Percentiles rank a stretch among this genome's conserved stretches.
phyloP scores from a whole-genome alignment of 257 asterid species.

The Solanum bulbocastanum region DNA sequence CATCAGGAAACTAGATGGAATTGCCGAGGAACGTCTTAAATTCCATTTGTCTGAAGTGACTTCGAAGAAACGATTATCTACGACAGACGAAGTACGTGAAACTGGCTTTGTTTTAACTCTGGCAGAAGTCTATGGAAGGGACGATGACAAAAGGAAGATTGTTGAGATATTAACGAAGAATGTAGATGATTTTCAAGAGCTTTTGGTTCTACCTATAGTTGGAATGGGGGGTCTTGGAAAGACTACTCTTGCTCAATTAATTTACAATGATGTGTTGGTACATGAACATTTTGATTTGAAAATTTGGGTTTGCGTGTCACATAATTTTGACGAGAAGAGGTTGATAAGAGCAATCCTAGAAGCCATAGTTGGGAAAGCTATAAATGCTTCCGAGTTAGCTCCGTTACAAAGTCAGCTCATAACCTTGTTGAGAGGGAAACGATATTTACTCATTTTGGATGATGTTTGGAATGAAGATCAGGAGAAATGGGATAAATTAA shows the following conservation, averaged over 20 bases:
- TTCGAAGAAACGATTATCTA: not conserved
- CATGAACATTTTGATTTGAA: conserved; percentile 3
- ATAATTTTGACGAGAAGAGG: conserved; percentile 2
- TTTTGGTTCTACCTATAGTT: conserved; percentile 10
- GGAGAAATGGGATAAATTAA: conserved; percentile 13
- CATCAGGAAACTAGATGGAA: not conserved
- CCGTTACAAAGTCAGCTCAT: conserved; percentile 7
- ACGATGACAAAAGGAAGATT: conserved; percentile 11
- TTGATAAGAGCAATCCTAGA: conserved; percentile 2
- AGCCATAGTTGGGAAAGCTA: not conserved
- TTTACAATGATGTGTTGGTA: conserved; percentile 1
- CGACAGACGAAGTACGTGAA: conserved; percentile 6
- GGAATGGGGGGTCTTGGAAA: conserved; percentile 21
- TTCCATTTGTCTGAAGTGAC: conserved; percentile 6
- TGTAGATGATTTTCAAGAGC: not conserved
- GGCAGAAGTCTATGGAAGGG: conserved; percentile 12
- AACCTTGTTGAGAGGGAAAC: not conserved
- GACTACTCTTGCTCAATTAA: conserved; percentile 15
- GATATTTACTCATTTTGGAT: conserved; percentile 4
- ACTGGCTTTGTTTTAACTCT: conserved; percentile 14
- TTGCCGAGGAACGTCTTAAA: conserved; percentile 13
- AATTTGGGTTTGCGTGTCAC: conserved; percentile 12
- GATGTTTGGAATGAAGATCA: conserved; percentile 26
- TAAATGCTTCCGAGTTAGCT: not conserved
- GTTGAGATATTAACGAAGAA: conserved; percentile 11